Conservation (phyloP, 148 eudicot species). For the Dianthus caryophyllus region DNA sequence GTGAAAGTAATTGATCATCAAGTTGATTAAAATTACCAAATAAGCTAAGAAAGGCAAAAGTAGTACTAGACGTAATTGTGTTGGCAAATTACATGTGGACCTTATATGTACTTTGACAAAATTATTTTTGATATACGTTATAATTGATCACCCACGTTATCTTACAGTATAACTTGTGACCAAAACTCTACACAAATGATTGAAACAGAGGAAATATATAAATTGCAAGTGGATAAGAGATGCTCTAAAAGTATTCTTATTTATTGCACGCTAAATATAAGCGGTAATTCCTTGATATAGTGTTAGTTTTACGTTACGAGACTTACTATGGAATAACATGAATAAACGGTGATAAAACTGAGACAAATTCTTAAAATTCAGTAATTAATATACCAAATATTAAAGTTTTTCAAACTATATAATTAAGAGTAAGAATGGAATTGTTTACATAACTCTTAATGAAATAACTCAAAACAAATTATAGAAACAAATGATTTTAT, state of each 20-base stretch:
- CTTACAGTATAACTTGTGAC: neutral
- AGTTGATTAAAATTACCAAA: neutral
- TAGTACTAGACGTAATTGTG: neutral
- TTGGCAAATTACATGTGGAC: neutral
- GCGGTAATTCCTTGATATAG: too few species aligned
- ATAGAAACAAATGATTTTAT: too few species aligned
- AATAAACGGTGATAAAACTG: too few species aligned
- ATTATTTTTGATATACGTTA: neutral
- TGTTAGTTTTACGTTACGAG: too few species aligned
- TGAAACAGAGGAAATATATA: too few species aligned
- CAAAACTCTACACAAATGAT: neutral
- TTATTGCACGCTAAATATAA: neutral
- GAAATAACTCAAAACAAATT: too few species aligned
- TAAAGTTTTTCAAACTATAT: too few species aligned
- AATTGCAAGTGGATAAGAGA: slow-evolving; percentile 8
- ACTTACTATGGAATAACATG: too few species aligned
- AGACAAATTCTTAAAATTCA: too few species aligned
- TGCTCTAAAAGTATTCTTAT: neutral
- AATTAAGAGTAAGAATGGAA: too few species aligned
- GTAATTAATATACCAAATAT: too few species aligned
- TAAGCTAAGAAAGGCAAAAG: neutral
- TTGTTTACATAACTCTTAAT: too few species aligned
- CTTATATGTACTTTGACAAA: neutral
- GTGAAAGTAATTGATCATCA: neutral
- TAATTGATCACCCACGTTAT: neutral